Evolutionary conservation across 2,329 filamentous ascomycete species (phyloP).

Genomic region (Fusarium decemcellulare): DNA sequence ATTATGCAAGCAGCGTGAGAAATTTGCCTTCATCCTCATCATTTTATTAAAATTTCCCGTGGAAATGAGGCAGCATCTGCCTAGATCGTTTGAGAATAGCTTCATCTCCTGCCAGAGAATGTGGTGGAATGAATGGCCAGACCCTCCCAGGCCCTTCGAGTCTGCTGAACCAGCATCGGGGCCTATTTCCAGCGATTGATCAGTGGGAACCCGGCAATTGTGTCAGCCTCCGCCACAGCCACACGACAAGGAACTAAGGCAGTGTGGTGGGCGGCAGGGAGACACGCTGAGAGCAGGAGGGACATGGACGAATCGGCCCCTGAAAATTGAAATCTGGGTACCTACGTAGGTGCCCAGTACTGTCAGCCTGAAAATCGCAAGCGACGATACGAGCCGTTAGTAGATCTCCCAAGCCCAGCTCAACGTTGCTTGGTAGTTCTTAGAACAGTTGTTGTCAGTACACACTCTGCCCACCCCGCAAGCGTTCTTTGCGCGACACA

Average conservation of each 20-base stretch:
- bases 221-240: slow-evolving; percentile 46
- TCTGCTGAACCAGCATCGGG: neutral
- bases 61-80: neutral
- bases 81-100: slow-evolving; percentile 7
- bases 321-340: neutral
- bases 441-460: neutral
- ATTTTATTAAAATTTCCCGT: neutral
- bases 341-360: neutral
- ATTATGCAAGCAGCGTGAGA: neutral
- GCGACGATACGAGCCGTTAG: slow-evolving; percentile 7
- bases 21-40: neutral
- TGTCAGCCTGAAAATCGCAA: slow-evolving; percentile 4
- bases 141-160: slow-evolving; percentile 24
- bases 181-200: slow-evolving; percentile 43
- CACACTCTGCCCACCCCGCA: neutral
- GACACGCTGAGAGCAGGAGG: slow-evolving; percentile 31
- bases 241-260: slow-evolving; percentile 18
- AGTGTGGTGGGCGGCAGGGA: slow-evolving; percentile 15
- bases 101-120: neutral
- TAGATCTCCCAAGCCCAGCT: neutral
- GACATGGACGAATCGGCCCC: slow-evolving; percentile 15
- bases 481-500: neutral
- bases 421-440: too few relatives aligned
- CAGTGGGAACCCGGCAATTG: slow-evolving; percentile 2
- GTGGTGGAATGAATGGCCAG: slow-evolving; percentile 2